Base-by-base conservation (phyloP, 352 stramenopile genomes). In the Phytophthora pinifolia region DNA sequence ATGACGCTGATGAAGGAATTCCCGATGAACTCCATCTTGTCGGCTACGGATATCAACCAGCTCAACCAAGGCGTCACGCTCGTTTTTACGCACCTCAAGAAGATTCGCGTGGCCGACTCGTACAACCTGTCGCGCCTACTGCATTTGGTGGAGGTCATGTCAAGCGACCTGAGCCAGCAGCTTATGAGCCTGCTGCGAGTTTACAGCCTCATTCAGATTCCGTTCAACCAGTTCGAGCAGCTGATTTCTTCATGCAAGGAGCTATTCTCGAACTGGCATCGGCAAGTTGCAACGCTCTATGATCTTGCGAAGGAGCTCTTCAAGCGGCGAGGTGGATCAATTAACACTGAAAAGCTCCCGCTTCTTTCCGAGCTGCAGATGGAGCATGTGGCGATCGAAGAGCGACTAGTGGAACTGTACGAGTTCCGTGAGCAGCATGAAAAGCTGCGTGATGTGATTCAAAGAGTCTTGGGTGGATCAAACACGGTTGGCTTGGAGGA, bases 1-100 rank as follows among this genome's bases (percentile, higher is more conserved):
- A 97, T 97, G 80, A 81, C 71, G 27, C 75, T 98, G 38, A 94
- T 98, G 82, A 96, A 96, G 46, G 92, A 96, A 31, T 97, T 98
- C 51, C 92, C 90, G 25, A 93, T 98, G 62, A 88, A 97, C 60
- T 82, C 86, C 9, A 94, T 98, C 50, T 65, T 98, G 38, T 92
- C 87, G 9, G 87, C 91, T 14, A 93, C 88, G 3, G 84, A 92
- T 59, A 88, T 96, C 20, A 79, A 54, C 37, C 86, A 96, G 59
- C 74, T 96, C 0, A 90, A 79, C 9, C 74, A 92, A 29, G 87
- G 86, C 2, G 67, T 96, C 9, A 81, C 76, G 1, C 51, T 84
- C 15, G 81, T 97, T 17, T 97, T 97, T 43, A 83, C 73, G 4
- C 89, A 97, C 45, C 54, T 97, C 31, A 96, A 96, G 66, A 96